Evolutionary conservation across 2,329 filamentous ascomycete species (phyloP).

Genomic region (Aspergillus oerlinghausenensis): DNA sequence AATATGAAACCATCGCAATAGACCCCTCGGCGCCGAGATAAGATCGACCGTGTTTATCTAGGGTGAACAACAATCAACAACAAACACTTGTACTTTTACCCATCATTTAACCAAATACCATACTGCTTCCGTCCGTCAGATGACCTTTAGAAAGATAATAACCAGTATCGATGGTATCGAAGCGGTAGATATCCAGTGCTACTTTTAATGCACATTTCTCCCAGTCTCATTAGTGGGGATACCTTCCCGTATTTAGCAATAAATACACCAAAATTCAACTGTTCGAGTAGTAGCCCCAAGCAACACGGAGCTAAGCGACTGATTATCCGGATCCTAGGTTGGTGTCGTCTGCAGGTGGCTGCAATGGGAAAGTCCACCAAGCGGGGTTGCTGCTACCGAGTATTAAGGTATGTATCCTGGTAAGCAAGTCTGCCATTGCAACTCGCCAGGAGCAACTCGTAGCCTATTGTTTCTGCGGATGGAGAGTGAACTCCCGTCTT

Average conservation of each 20-base stretch:
- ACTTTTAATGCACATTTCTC: not conserved
- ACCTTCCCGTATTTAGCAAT: not conserved
- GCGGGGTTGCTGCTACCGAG: constrained; percentile 9
- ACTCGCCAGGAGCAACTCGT: not conserved
- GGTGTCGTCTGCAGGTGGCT: constrained; percentile 17
- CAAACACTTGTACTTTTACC: no score
- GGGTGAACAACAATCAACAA: no score
- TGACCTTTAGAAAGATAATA: not conserved
- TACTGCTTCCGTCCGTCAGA: not conserved
- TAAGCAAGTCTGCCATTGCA: not conserved
- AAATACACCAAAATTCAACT: not conserved
- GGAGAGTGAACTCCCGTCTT: not conserved
- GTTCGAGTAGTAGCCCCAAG: not conserved
- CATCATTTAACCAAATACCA: not conserved
- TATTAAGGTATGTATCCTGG: not conserved
- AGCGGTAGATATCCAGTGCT: not conserved
- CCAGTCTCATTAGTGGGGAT: not conserved
- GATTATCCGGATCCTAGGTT: not conserved
- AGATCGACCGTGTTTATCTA: not conserved
- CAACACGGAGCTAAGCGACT: not conserved
- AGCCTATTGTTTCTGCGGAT: not conserved
- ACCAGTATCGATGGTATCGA: not conserved
- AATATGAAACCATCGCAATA: not conserved
- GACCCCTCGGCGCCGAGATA: not conserved
- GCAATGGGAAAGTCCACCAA: constrained; percentile 16